Evolutionary conservation across 2,329 filamentous ascomycete genomes (phyloP).

Genomic region (Torrubiella hemipterigena): DNA sequence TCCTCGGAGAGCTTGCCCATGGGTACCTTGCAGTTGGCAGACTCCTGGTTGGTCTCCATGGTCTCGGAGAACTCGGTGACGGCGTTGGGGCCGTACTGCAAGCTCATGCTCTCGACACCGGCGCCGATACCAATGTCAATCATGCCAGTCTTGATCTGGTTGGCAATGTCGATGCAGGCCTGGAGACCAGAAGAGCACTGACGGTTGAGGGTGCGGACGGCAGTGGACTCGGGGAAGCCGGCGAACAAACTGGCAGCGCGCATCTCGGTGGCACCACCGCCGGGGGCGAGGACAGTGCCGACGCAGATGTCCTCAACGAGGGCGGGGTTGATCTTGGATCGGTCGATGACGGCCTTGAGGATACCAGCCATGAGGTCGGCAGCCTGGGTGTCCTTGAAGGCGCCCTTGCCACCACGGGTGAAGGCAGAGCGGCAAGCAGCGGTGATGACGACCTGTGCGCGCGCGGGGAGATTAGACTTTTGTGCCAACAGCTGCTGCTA

Average conservation of each 20-base stretch:
- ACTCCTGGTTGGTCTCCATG: slow-evolving; percentile 67
- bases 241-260: slow-evolving; percentile 82
- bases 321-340: slow-evolving; percentile 77
- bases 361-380: slow-evolving; percentile 77
- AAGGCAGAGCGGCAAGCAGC: slow-evolving; percentile 83
- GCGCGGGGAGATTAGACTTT: slow-evolving; percentile 29
- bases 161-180: slow-evolving; percentile 86
- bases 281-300: slow-evolving; percentile 81
- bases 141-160: slow-evolving; percentile 83
- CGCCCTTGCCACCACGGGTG: slow-evolving; percentile 85
- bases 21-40: slow-evolving; percentile 92
- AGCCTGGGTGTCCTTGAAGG: slow-evolving; percentile 87
- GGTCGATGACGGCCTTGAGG: slow-evolving; percentile 68
- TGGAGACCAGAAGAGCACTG: slow-evolving; percentile 92
- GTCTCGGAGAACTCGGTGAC: slow-evolving; percentile 89
- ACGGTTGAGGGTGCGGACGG: slow-evolving; percentile 82
- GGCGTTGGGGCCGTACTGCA: slow-evolving; percentile 71
- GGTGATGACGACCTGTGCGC: slow-evolving; percentile 92
- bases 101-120: slow-evolving; percentile 92
- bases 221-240: slow-evolving; percentile 74
- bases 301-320: slow-evolving; percentile 90
- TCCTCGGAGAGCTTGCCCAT: slow-evolving; percentile 91
- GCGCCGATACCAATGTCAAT: slow-evolving; percentile 92
- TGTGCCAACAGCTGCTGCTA: slow-evolving; percentile 11
- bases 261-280: slow-evolving; percentile 94